These are phyloP conservation scores for Corynespora cassiicola DNA, from an alignment of 2,329 filamentous ascomycete species.

Conservation along the genomic window DNA sequence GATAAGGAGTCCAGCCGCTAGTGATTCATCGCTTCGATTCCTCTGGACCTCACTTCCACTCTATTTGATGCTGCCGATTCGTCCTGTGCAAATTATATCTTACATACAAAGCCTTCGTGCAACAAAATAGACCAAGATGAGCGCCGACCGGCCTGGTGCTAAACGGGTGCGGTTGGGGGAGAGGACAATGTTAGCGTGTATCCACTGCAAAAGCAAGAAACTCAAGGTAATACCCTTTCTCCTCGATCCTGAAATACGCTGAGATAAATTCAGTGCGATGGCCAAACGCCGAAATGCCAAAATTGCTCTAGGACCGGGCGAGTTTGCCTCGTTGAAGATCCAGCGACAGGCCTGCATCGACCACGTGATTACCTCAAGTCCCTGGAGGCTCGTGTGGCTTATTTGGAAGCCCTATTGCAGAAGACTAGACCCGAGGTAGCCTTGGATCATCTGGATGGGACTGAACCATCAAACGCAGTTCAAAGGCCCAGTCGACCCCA, in stretches of 20 bases:
- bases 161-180: slow-evolving; percentile 28
- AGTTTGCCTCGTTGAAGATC: slow-evolving; percentile 47
- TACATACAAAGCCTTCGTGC: too few relatives aligned
- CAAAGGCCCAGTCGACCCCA: too few relatives aligned
- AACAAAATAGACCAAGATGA: too few relatives aligned
- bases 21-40: too few relatives aligned
- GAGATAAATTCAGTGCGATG: slow-evolving; percentile 6
- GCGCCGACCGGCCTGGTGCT: slow-evolving; percentile 2
- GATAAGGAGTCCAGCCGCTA: too few relatives aligned
- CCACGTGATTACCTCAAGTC: slow-evolving; percentile 43
- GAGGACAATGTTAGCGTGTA: slow-evolving; percentile 32
- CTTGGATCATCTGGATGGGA: slow-evolving; percentile 19
- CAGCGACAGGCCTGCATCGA: slow-evolving; percentile 40
- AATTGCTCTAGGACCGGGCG: slow-evolving; percentile 28
- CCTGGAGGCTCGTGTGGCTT: slow-evolving; percentile 33
- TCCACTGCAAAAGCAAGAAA: slow-evolving; percentile 31
- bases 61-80: too few relatives aligned
- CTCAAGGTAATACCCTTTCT: slow-evolving; percentile 24
- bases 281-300: slow-evolving; percentile 28
- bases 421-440: slow-evolving; percentile 31
- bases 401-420: slow-evolving; percentile 38
- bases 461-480: not conserved
- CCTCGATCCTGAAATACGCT: slow-evolving; percentile 1
- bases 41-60: too few relatives aligned
- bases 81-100: too few relatives aligned